Base-by-base conservation (phyloP, 169 alveolate species). In the Babesia ovis region DNA sequence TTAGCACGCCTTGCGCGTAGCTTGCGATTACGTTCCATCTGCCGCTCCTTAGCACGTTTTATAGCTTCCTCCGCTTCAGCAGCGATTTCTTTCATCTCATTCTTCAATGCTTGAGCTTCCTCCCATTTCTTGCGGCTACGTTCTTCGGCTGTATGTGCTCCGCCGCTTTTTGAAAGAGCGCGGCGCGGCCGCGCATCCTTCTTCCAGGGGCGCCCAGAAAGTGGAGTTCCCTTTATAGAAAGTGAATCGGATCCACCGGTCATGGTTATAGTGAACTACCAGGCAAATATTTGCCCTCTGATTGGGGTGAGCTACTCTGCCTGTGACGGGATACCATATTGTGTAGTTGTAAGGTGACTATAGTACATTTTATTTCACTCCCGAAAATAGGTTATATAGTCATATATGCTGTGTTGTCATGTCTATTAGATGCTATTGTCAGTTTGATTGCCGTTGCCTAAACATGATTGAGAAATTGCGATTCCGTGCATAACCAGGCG, bases 191-290 rank as follows among this genome's bases (percentile, higher is more conserved):
- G 56, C 29, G 70, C 61, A 25, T 57, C 50, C 35, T 50, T 58
- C 54, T 81, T 81, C 89, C 89, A 81, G 2, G 70, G 70, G 18
- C 89, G 77, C 16, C 89, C 89, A 11, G 89, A 81, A 6, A 81
- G 58, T 23, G 84, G 73, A 31, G 79, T 81, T 32, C 89, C 89
- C 50, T 81, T 72, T 18, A 81, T 79, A n/a, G 69, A 56, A n/a
- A 68, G 74, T 20, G 62, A 43, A 18, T 64, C 74, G 34, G 25
- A 32, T 4, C 42, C 62, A 0, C 51, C 42, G 1, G 56, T 29
- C 70, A 60, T 60, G 4, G 25, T 23, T 41, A 23, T 23, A n/a
- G 1, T 60, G 56, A 45, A 27, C 20, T 42, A 23, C 18, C 43
- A 48, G 70, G 22, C 34, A n/a, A 41, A 22, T 0, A 8, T 1